Evolutionary conservation across 106 monocot genomes (phyloP), one percentile per base, ranked within the genome.

Genomic region (Triglochin maritima): DNA sequence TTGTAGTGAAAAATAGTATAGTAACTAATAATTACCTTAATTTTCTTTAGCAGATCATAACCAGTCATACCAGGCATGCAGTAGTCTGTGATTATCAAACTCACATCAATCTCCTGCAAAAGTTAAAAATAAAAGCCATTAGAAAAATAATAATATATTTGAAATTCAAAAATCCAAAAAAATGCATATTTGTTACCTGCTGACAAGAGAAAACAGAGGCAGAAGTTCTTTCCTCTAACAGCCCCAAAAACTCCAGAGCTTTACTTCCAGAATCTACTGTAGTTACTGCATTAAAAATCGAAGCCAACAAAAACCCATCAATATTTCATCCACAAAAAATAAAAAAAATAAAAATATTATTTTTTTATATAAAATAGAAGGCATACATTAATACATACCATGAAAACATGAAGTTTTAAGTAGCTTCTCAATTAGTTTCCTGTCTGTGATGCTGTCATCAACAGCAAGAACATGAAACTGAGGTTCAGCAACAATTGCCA

Each of bases 11-110:
- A 29, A 29, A 29, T 29, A 29, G 29, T 29, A 29, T 29, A 29
- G 29, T 29, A 29, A 29, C 29, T n/a, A 45, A 59, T 9, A 48
- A 15, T 58, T 62, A 71, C 92, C 88, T 93, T 93, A 53, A 93
- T 83, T 56, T 63, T 83, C 75, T 93, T 93, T 5, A 93, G 67
- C 47, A 93, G 78, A 63, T 93, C 93, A 68, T 83, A 93, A 42
- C 93, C 93, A 44, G 83, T 93, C 93, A 93, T 88, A 7, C 83
- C 93, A 66, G 93, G 93, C 93, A 93, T 85, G 65, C 85, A 89
- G 69, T 89, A 89, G 63, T 87, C 88, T 46, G 88, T 85, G 47
- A 89, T 89, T 4, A 93, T 76, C 75, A 93, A 64, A 69, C 81
- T 93, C 64, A 93, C 88, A 67, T 78, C 83, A 60, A 89, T 77